These are phyloP conservation scores for Scolecobasidium constrictum DNA, from an alignment of 2,329 filamentous ascomycete genomes.

Conservation along the genomic window DNA sequence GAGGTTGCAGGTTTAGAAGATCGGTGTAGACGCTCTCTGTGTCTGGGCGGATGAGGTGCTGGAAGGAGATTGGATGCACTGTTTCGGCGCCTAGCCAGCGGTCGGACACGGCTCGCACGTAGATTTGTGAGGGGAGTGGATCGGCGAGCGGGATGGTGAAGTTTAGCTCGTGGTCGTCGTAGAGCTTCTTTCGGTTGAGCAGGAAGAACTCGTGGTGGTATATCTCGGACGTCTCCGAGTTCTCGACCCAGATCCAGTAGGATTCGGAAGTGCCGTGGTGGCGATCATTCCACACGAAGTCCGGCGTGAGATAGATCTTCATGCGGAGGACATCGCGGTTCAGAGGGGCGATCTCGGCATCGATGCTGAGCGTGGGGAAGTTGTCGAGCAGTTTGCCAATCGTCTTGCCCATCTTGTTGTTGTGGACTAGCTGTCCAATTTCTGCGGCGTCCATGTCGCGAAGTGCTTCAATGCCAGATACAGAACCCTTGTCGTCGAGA, in stretches of 20 bases:
- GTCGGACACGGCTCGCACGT: conserved; percentile 88
- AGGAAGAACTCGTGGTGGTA: conserved; percentile 98
- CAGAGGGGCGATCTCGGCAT: conserved; percentile 88
- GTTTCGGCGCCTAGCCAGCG: conserved; percentile 95
- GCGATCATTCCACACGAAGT: conserved; percentile 90
- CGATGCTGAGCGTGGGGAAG: conserved; percentile 84
- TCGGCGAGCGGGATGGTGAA: conserved; percentile 95
- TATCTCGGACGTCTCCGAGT: conserved; percentile 93
- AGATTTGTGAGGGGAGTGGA: conserved; percentile 89
- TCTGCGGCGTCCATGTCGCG: conserved; percentile 89
- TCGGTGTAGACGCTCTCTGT: conserved; percentile 97
- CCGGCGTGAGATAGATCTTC: conserved; percentile 71
- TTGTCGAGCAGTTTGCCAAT: conserved; percentile 75
- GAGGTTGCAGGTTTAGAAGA: conserved; percentile 77
- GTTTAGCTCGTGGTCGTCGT: conserved; percentile 94
- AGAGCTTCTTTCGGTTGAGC: conserved; percentile 74
- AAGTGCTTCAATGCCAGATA: conserved; percentile 67
- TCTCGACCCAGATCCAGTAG: conserved; percentile 98
- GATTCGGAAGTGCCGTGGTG: conserved; percentile 91
- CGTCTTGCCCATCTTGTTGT: conserved; percentile 72
- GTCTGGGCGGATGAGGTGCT: conserved; percentile 93
- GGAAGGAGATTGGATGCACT: conserved; percentile 89
- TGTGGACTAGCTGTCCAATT: conserved; percentile 84
- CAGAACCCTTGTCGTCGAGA: conserved; percentile 66
- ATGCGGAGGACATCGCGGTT: conserved; percentile 94